phyloP scores from a whole-genome alignment of 2,329 filamentous ascomycete genomes.

The Zymoseptoria ardabiliae region DNA sequence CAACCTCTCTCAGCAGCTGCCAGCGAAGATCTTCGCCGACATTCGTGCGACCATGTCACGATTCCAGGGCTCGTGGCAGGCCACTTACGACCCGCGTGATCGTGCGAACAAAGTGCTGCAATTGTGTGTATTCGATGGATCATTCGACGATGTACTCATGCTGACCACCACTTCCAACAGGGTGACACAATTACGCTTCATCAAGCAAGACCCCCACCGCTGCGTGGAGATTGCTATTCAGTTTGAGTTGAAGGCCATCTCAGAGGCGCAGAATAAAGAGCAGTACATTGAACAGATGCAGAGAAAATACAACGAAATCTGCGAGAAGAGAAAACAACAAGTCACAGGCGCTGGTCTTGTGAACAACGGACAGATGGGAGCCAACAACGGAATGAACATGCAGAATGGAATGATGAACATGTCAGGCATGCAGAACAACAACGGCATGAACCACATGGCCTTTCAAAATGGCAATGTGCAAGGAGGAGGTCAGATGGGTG shows the following conservation, averaged over 20 bases:
- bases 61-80: conserved; percentile 27
- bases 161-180: conserved; percentile 5
- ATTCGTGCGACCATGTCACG: conserved; percentile 15
- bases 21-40: conserved; percentile 21
- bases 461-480: conserved; percentile 5
- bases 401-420: conserved; percentile 14
- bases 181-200: conserved; percentile 16
- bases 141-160: not conserved
- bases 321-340: conserved; percentile 14
- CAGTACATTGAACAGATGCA: conserved; percentile 21
- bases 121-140: conserved; percentile 21
- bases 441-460: conserved; percentile 15
- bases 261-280: conserved; percentile 20
- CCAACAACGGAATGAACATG: conserved; percentile 21
- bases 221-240: conserved; percentile 21
- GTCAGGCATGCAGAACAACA: conserved; percentile 23
- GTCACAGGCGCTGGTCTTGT: conserved; percentile 5
- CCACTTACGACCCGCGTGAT: conserved; percentile 23
- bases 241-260: conserved; percentile 22
- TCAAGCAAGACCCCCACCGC: conserved; percentile 16
- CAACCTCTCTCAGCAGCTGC: conserved; percentile 22
- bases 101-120: conserved; percentile 27
- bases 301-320: conserved; percentile 24
- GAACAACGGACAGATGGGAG: conserved; percentile 10
- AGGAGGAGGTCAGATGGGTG: conserved; percentile 17